phyloP scores from a whole-genome alignment of 1,284 basidiomycete genomes.

The Porogramme epimiltina region DNA sequence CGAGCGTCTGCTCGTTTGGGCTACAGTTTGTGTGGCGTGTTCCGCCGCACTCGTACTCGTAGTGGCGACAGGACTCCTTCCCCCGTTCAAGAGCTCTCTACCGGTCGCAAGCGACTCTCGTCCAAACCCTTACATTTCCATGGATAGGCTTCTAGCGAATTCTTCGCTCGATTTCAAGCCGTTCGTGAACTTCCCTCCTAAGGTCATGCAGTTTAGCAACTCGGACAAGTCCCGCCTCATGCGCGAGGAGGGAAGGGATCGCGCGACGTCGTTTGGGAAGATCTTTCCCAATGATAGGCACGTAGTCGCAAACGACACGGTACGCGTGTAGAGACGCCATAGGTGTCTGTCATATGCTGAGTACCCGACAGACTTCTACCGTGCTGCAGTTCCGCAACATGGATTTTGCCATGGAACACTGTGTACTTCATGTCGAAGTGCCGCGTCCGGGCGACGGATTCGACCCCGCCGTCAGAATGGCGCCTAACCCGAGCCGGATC shows the following conservation, averaged over 20 bases:
- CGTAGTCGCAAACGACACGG: neutral
- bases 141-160: constrained; percentile 14
- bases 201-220: constrained; percentile 14
- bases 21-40: constrained; percentile 9
- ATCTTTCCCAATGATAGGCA: constrained; percentile 22
- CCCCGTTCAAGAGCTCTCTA: neutral
- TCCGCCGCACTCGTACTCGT: constrained; percentile 6
- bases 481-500: constrained; percentile 1
- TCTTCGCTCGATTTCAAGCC: constrained; percentile 9
- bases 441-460: constrained; percentile 2
- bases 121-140: constrained; percentile 20
- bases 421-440: constrained; percentile 10
- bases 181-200: constrained; percentile 18
- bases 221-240: constrained; percentile 8
- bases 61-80: neutral
- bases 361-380: neutral
- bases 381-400: constrained; percentile 18
- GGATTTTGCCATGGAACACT: constrained; percentile 23
- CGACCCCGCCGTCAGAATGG: constrained; percentile 9
- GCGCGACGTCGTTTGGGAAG: constrained; percentile 8
- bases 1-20: constrained; percentile 13
- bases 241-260: constrained; percentile 13
- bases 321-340: neutral
- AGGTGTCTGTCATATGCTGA: neutral
- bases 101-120: neutral